Base-by-base conservation (phyloP, 176 grass and related monocot species). In the Carex scoparia region DNA sequence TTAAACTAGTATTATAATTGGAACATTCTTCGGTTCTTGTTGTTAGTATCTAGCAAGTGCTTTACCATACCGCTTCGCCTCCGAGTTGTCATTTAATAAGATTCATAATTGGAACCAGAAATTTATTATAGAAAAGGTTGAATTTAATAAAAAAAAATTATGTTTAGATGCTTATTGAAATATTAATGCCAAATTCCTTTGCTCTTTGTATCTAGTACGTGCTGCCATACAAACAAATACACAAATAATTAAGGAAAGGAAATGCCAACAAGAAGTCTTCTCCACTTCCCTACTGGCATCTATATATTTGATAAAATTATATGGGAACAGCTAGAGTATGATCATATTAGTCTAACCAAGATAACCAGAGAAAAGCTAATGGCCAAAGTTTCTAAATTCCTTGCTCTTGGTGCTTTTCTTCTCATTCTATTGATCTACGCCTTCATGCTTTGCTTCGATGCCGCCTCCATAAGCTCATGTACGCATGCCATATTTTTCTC, bases 261-360 rank as follows among this genome's bases (percentile, higher is more conserved):
- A 23, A 23, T 23, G 23, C 23, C 23, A 23, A 23, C 23, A 23
- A 23, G 9, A 82, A 82, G 80, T 64, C 37, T 65, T 81, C 56
- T 42, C 5, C 18, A 48, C 60, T 66, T 7, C 80, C 42, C 16
- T 32, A 28, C 60, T 64, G 23, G 58, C 37, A 64, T 64, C 61
- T 82, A 82, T 66, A 48, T 82, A 82, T 30, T 61, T 66, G 59
- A 61, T 48, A 61, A 66, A 66, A 63, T 64, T 28, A 75, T 75
- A 12, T 75, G 42, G 10, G 2, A 51, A 62, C 27, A 65, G 38
- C 38, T 40, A 40, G 7, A 65, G 35, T 62, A 64, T 46, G 28
- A 82, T 63, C 27, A 1, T 82, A 82, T 38, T 18, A 15, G 12
- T 75, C 5, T 75, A 75, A 75, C 15, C 67, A 70, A 70, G 37